phyloP scores from a whole-genome alignment of 2,329 filamentous ascomycete genomes.

The Cladosporium sp. region DNA sequence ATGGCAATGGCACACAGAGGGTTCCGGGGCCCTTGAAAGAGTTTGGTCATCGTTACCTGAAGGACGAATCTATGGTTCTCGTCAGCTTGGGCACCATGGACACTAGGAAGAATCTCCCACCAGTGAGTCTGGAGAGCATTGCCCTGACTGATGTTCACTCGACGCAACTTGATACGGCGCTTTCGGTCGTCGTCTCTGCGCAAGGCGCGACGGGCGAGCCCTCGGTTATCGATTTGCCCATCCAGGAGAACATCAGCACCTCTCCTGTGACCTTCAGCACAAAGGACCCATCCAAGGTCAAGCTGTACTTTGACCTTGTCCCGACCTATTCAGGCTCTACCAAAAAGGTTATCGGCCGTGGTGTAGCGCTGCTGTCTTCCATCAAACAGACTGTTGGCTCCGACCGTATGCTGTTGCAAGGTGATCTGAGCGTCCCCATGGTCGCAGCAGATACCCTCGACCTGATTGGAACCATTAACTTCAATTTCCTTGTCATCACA shows the following conservation, averaged over 20 bases:
- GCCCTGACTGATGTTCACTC: conserved; percentile 85
- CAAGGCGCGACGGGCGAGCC: conserved; percentile 82
- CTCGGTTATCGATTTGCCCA: conserved; percentile 85
- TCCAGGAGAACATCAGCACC: conserved; percentile 90
- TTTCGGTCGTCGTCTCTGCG: conserved; percentile 89
- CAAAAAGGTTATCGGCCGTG: conserved; percentile 84
- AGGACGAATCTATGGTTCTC: conserved; percentile 81
- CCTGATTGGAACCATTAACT: conserved; percentile 91
- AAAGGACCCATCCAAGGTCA: conserved; percentile 75
- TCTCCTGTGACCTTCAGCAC: conserved; percentile 91
- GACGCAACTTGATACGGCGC: conserved; percentile 89
- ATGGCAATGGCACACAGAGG: conserved; percentile 37
- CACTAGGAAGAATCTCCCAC: conserved; percentile 75
- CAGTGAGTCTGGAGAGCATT: conserved; percentile 85
- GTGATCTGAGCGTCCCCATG: conserved; percentile 89
- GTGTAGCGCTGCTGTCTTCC: conserved; percentile 81
- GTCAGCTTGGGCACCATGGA: conserved; percentile 96
- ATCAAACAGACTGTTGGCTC: conserved; percentile 81
- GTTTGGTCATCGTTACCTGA: conserved; percentile 94
- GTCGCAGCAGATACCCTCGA: conserved; percentile 79
- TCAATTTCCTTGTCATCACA: conserved; percentile 94
- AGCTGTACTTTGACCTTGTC: conserved; percentile 89
- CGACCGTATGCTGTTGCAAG: conserved; percentile 87
- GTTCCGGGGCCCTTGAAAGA: conserved; percentile 81
- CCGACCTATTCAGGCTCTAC: conserved; percentile 85